Percentiles rank a stretch among this genome's conserved stretches.
Evolutionary conservation across 2,329 filamentous ascomycete species (phyloP).

Genomic region (Botrytis porri): DNA sequence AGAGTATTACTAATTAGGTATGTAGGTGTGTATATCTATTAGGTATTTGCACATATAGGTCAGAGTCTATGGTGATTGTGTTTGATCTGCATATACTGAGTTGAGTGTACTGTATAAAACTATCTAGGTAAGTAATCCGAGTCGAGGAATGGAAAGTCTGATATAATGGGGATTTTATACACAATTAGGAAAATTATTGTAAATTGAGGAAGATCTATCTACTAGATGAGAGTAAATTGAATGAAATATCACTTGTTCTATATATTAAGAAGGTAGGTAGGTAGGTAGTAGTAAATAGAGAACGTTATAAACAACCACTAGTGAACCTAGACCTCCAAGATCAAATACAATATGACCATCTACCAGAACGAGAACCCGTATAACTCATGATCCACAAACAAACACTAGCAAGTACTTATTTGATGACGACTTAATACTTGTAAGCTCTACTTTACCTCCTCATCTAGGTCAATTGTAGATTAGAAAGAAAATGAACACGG

Average conservation of each 20-base stretch:
- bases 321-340: background rate
- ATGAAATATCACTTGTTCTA: background rate
- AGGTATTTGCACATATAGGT: background rate
- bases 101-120: background rate
- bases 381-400: conserved; percentile 2
- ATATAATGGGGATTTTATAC: background rate
- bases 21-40: background rate
- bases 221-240: background rate
- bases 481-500: background rate
- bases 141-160: background rate
- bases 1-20: background rate
- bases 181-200: background rate
- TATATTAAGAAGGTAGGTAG: no score
- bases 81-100: background rate
- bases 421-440: background rate
- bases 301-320: background rate
- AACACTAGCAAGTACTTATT: background rate
- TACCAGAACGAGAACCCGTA: background rate
- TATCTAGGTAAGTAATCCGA: background rate
- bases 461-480: background rate
- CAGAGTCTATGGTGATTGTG: background rate
- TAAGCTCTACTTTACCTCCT: background rate
- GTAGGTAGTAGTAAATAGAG: background rate
- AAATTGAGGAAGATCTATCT: background rate
- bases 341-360: no score